phyloP scores from a whole-genome alignment of 2,329 filamentous ascomycete genomes.

The Arthrobotrys musiformis region DNA sequence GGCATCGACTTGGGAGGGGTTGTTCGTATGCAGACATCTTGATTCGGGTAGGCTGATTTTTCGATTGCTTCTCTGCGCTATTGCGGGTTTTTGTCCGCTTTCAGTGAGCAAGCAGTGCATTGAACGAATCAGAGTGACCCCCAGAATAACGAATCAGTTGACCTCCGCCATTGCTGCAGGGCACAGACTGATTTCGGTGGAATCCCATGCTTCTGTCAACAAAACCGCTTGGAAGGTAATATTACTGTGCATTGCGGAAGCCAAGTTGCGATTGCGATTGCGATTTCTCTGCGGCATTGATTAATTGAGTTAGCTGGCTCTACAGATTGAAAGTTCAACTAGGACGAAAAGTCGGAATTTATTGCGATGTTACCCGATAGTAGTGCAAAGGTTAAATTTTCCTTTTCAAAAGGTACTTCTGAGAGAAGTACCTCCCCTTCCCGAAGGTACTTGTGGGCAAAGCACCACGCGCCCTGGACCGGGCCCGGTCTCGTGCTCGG shows the following conservation, averaged over 20 bases:
- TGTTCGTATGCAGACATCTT: conserved; percentile 28
- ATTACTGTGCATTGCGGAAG: conserved; percentile 28
- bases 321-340: not conserved
- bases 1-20: not conserved
- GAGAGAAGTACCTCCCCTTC: conserved; percentile 33
- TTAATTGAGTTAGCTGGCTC: not conserved
- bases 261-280: conserved; percentile 39
- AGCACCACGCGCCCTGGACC: conserved; percentile 33
- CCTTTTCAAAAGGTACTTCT: conserved; percentile 21
- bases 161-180: conserved; percentile 44
- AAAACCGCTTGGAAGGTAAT: not conserved
- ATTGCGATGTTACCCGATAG: conserved; percentile 22
- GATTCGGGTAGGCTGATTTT: conserved; percentile 17
- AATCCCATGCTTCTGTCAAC: not conserved
- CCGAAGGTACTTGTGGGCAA: conserved; percentile 42
- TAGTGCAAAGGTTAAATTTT: not conserved
- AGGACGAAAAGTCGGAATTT: conserved; percentile 3
- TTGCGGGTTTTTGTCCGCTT: conserved; percentile 27
- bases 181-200: conserved; percentile 11
- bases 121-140: too few relatives aligned
- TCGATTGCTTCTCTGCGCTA: not conserved
- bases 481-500: not conserved
- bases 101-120: too few relatives aligned
- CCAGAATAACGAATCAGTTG: conserved; percentile 37
- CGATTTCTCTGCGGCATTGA: conserved; percentile 9